Evolutionary conservation across 805 yeast genomes (phyloP).

Genomic region (Yueomyces sinensis): DNA sequence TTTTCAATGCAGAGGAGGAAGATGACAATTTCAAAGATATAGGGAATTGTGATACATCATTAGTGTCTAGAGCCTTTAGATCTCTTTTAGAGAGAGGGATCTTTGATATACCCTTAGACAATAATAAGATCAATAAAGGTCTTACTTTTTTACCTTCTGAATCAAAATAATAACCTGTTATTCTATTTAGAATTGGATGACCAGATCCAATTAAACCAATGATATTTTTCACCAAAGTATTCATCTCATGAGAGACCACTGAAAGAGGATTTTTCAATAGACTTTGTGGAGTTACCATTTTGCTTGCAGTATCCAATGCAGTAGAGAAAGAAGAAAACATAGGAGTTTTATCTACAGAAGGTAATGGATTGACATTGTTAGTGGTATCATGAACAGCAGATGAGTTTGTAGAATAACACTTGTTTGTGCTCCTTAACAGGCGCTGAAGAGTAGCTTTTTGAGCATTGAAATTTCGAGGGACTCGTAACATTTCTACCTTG

Average conservation of each 20-base stretch:
- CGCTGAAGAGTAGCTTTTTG: too few species aligned
- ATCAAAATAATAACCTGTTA: slow-evolving; percentile 89
- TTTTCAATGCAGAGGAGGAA: slow-evolving; percentile 27
- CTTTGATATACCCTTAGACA: slow-evolving; percentile 66
- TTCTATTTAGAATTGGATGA: slow-evolving; percentile 84
- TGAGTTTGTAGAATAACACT: too few species aligned
- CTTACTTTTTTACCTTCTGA: slow-evolving; percentile 93
- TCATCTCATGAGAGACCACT: slow-evolving; percentile 87
- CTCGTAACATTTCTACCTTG: too few species aligned
- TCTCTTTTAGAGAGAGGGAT: slow-evolving; percentile 64
- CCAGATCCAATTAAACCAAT: slow-evolving; percentile 83
- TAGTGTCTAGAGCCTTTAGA: slow-evolving; percentile 38
- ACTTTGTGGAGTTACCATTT: slow-evolving; percentile 50
- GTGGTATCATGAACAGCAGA: too few species aligned
- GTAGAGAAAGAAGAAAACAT: slow-evolving; percentile 30
- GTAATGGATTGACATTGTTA: too few species aligned
- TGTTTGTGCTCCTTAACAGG: too few species aligned
- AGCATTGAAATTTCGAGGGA: too few species aligned
- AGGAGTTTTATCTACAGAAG: too few species aligned
- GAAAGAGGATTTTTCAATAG: slow-evolving; percentile 73
- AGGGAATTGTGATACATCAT: slow-evolving; percentile 55
- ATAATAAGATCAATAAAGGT: slow-evolving; percentile 73
- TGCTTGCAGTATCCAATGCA: slow-evolving; percentile 63
- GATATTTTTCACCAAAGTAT: slow-evolving; percentile 72
- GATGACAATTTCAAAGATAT: slow-evolving; percentile 47